Evolutionary conservation across 225 moss, liverwort and hornwort genomes (phyloP).

Genomic region (Asterella californica): DNA sequence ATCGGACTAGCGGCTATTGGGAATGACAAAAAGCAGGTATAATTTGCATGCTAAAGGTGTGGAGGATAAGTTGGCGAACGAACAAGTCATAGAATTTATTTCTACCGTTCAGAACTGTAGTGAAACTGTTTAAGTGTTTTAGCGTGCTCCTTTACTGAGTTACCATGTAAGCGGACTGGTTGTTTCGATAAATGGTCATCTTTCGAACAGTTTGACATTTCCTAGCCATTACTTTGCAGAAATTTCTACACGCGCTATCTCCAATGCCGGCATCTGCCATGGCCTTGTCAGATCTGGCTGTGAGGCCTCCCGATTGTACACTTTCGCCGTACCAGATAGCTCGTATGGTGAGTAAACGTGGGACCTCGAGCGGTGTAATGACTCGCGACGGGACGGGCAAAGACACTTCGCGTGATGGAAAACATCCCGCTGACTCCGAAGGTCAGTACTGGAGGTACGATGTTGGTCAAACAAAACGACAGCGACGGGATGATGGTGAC

Average conservation of each 20-base stretch:
- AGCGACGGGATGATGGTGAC: constrained; percentile 65
- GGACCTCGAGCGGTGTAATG: neutral
- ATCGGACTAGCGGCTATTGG: constrained; percentile 89
- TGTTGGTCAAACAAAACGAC: constrained; percentile 61
- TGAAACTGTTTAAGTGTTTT: neutral
- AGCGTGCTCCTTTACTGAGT: no score
- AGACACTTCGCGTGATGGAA: constrained; percentile 38
- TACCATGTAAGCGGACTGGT: neutral
- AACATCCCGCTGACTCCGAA: constrained; percentile 43
- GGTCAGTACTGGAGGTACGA: constrained; percentile 98
- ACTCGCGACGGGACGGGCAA: constrained; percentile 39
- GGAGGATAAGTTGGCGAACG: neutral
- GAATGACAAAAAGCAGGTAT: constrained; percentile 87
- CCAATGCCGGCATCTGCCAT: constrained; percentile 72
- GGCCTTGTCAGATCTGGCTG: constrained; percentile 52
- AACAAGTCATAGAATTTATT: neutral
- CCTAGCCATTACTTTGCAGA: constrained; percentile 36
- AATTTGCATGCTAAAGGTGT: neutral
- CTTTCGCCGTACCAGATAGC: constrained; percentile 63
- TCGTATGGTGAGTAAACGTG: constrained; percentile 10
- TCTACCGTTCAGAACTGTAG: no score
- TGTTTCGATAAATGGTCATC: neutral
- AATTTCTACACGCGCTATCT: constrained; percentile 92
- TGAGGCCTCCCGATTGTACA: constrained; percentile 62
- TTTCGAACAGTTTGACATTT: neutral